Base-by-base conservation (phyloP, 1,284 basidiomycete species). In the Cutaneotrichosporon sp. region DNA sequence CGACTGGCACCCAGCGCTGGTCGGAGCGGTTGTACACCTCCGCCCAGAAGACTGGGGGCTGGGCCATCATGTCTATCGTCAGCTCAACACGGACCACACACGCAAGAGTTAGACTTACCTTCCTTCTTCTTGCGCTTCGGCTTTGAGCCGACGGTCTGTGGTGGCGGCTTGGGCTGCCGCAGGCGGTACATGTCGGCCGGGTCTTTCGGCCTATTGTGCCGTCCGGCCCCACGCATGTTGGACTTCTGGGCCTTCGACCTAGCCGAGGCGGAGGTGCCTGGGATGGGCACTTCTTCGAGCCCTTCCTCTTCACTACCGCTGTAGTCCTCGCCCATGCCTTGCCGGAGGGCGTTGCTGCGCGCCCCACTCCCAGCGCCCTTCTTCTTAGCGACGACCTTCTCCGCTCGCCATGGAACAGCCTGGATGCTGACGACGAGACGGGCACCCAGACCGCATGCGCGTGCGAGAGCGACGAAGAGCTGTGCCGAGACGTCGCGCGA, bases 21-120 rank as follows among this genome's bases (percentile, higher is more conserved):
- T 97, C 94, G 1, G 94, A 87, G 20, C 91, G 87, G 29, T 91
- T 95, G 79, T 95, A 99, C 0, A 97, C 91, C 78, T 99, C 97
- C 1, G 91, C 92, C 97, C 95, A 99, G 78, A 95, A 92, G 3
- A 95, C 89, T 0, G 95, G 97, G 1, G 94, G 89, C n/a, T 79
- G 74, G 3, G 69, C 59, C 0, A 68, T 67, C 29, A 80, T 67
- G 60, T 77, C 79, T 78, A 46, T 10, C 1, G 50, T 59, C 45
- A 60, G 49, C 20, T 14, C n/a, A n/a, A n/a, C 3, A 16, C 6
- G 8, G 2, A 10, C 10, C n/a, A 36, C n/a, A n/a, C n/a, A n/a
- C 22, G 22, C 5, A 38, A 10, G n/a, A 46, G 22, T 8, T 46
- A 10, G 10, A 60, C 67, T 65, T 57, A 74, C 70, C 73, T 49